Base-by-base conservation (phyloP, 140 eudicot genomes). In the Bidens hawaiensis region DNA sequence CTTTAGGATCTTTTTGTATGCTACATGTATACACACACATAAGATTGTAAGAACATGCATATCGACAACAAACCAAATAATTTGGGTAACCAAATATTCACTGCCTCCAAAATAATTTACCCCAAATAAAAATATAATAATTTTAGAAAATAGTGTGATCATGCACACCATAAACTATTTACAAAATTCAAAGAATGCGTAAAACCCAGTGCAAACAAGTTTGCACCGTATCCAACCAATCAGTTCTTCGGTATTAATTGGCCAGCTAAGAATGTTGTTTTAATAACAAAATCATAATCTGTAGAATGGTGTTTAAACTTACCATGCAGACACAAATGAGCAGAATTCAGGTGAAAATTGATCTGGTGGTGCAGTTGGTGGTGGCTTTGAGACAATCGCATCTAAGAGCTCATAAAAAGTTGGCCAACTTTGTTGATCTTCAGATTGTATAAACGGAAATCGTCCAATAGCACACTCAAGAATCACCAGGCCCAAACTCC, bases 281-380 rank as follows among this genome's bases (percentile, higher is more conserved):
- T n/a, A 30, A 4, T 46, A 27, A 28, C 33, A 23, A 19, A 57
- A 27, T 10, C 11, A 26, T 9, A 13, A 18, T 60, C 7, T 14
- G 15, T 62, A 25, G 49, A 12, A 3, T 41, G 65, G 12, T 25
- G 48, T 40, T 63, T 49, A 6, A 65, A 23, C 52, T 68, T 87
- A 93, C 99, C 99, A 93, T 54, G 95, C 73, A 25, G 96, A 80
- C 64, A 93, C 71, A 71, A 93, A 93, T 70, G 96, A 93, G 33
- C 99, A 93, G 72, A 93, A 93, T 78, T 93, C 99, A 5, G 96
- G 98, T 57, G 98, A 91, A 79, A 91, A 91, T 55, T 91, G 98
- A 80, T 91, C 98, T 47, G 93, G 49, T 47, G 98, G 96, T 64
- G 98, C 98, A 42, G 79, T 69, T 64, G 98, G 96, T 50, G 96